Base-by-base conservation (phyloP, 2,329 filamentous ascomycete species). In the Calonectria ilicicola region DNA sequence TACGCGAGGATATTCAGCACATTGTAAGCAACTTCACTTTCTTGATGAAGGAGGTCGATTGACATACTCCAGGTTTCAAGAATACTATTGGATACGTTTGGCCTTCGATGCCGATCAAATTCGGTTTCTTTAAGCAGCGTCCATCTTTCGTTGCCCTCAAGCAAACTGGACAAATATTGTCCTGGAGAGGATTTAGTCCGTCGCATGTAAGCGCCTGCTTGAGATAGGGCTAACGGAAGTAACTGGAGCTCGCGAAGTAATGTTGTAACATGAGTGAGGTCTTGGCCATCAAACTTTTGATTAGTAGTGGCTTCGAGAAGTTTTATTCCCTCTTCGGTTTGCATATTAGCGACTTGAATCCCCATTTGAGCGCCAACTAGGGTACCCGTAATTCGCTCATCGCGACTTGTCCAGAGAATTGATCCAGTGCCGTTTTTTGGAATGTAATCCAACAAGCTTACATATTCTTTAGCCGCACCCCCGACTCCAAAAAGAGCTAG, bases 21-120 rank as follows among this genome's bases (percentile, higher is more conserved):
- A 15, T 56, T 70, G 35, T 81, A 81, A 42, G 79, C 78, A 42
- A 74, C 69, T 26, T 77, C 21, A 69, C 75, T 82, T 35, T 82
- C 81, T 49, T 75, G 53, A 12, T 65, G 70, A n/a, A 85, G 76
- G 6, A 70, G 79, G 15, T 78, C 76, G 49, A 85, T 80, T 2
- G 82, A 84, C 35, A 82, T 81, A 6, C 51, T 67, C 83, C 79
- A 85, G 2, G 82, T 84, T 49, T 80, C 67, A 35, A 85, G 74
- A 1, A 84, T 69, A 51, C 80, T 84, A 53, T 84, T 85, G 0
- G 80, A 74, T 14, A 80, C 76, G 2, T 77, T 67, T 0, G 66
- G 71, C n/a, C 77, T 21, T 69, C 82, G 78, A 68, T 84, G 75
- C 7, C 76, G 75, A 69, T 84, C 80, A 35, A 72, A 75, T 7